Evolutionary conservation across 2,329 filamentous ascomycete species (phyloP).

Genomic region (Apiospora marii): DNA sequence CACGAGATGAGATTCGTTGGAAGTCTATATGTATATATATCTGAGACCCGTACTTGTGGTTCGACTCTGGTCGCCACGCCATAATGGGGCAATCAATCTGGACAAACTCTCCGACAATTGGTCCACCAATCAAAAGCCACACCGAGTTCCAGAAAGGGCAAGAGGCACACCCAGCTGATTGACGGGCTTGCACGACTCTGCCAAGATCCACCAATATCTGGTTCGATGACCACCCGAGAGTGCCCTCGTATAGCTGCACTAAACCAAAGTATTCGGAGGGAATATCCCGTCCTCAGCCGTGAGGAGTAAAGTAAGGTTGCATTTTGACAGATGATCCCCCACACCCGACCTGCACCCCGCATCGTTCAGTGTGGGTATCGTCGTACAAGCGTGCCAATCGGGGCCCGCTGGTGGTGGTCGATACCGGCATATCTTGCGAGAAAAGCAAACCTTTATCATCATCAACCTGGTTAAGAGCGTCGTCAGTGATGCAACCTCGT

Average conservation of each 20-base stretch:
- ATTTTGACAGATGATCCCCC: conserved; percentile 1
- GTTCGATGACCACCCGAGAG: background rate
- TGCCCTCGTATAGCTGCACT: background rate
- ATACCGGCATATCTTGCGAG: background rate
- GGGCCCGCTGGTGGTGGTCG: background rate
- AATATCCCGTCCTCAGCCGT: background rate
- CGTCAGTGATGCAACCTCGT: background rate
- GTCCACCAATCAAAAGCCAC: background rate
- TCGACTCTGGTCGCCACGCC: background rate
- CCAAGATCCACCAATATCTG: conserved; percentile 7
- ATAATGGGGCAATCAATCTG: background rate
- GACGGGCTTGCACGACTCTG: background rate
- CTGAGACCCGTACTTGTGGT: background rate
- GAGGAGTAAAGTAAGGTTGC: background rate
- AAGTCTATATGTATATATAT: background rate
- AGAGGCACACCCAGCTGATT: background rate
- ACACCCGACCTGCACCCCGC: background rate
- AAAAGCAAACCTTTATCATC: background rate
- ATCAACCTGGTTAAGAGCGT: background rate
- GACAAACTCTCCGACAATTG: background rate
- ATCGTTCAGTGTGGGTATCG: background rate
- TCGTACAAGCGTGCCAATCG: background rate
- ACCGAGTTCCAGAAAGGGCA: background rate
- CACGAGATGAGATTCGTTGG: background rate
- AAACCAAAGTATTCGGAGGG: background rate